Conservation (phyloP, 257 asterid species). For the Knoxia roxburghii region DNA sequence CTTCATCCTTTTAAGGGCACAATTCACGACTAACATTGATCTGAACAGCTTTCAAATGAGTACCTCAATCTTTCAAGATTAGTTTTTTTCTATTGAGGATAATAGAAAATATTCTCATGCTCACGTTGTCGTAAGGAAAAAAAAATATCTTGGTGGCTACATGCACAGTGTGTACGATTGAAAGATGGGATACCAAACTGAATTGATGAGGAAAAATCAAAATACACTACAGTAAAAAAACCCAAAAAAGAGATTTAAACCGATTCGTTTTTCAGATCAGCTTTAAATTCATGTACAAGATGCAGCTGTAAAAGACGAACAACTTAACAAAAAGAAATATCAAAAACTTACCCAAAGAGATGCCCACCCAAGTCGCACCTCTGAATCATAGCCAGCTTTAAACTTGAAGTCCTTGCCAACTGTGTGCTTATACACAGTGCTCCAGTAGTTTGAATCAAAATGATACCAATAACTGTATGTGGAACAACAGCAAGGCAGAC, state of each 20-base stretch:
- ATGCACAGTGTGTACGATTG: background rate
- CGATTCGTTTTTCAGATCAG: no score
- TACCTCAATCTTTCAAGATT: no score
- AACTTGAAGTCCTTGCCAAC: conserved; percentile 76
- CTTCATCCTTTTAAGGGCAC: no score
- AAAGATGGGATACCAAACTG: background rate
- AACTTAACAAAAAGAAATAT: background rate
- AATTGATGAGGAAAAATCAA: background rate
- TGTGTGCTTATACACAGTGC: conserved; percentile 74
- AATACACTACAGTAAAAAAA: background rate
- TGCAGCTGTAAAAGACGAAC: background rate
- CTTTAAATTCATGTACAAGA: background rate
- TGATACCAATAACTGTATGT: conserved; percentile 70
- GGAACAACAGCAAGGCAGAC: conserved; percentile 11
- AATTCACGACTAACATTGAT: no score
- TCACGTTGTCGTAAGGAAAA: no score
- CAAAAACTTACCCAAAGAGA: conserved; percentile 75
- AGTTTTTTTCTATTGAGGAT: no score
- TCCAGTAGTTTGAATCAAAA: conserved; percentile 79
- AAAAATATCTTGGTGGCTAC: no score
- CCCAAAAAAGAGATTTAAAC: no score
- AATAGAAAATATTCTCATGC: no score
- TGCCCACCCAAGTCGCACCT: conserved; percentile 93
- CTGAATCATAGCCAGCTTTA: conserved; percentile 94
- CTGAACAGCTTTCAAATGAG: no score